These are phyloP conservation scores for Kwoniella dejecticola DNA, from an alignment of 768 basidiomycete species.

Conservation along the genomic window DNA sequence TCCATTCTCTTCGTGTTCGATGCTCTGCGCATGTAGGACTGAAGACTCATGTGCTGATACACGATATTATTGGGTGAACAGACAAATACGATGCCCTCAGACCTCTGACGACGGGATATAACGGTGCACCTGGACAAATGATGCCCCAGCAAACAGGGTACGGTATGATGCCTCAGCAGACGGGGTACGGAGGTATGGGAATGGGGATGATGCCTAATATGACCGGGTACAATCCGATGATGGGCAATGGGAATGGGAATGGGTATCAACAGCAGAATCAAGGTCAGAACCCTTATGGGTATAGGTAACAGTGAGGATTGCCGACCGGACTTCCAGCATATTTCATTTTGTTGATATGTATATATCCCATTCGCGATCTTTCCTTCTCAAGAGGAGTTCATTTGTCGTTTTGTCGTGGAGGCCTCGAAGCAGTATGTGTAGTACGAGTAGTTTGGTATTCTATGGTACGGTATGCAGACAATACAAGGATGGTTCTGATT, in stretches of 20 bases:
- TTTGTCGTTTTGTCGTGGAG: too few relatives aligned
- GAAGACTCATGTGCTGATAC: background rate
- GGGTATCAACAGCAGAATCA: constrained; percentile 27
- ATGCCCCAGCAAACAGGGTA: constrained; percentile 51
- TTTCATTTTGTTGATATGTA: too few relatives aligned
- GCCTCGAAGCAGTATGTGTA: too few relatives aligned
- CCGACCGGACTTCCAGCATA: too few relatives aligned
- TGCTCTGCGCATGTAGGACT: too few relatives aligned
- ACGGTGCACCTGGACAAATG: constrained; percentile 44
- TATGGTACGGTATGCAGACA: too few relatives aligned
- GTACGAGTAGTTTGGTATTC: too few relatives aligned
- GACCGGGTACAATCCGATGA: constrained; percentile 43
- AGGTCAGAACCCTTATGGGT: constrained; percentile 23
- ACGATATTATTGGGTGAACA: background rate
- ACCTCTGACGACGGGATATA: constrained; percentile 54
- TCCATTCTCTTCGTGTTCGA: background rate
- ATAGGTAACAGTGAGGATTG: too few relatives aligned
- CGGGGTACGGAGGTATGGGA: constrained; percentile 48
- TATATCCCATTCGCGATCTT: too few relatives aligned
- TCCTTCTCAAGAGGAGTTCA: too few relatives aligned
- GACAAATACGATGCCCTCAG: constrained; percentile 57
- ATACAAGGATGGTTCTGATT: too few relatives aligned
- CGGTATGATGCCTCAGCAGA: constrained; percentile 42
- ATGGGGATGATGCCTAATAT: constrained; percentile 41
- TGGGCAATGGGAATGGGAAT: constrained; percentile 17